Conservation (phyloP, 306 rosid species). For the Inga oerstediana region DNA sequence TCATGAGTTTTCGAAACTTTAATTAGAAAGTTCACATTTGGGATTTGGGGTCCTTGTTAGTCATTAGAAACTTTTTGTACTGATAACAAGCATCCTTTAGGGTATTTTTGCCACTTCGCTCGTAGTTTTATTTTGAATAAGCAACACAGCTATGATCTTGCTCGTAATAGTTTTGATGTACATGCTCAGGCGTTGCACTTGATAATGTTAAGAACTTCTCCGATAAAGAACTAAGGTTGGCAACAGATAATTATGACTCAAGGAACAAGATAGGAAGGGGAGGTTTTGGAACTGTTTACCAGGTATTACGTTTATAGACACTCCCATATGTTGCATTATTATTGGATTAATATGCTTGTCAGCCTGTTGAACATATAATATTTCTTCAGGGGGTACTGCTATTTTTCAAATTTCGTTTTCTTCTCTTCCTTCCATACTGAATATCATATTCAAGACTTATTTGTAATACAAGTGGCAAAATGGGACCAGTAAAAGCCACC, state of each 20-base stretch:
- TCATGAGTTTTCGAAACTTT: neutral
- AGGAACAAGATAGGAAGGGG: slow-evolving; percentile 84
- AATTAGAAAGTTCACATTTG: neutral
- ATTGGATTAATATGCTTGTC: slow-evolving; percentile 30
- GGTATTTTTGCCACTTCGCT: neutral
- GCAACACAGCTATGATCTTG: neutral
- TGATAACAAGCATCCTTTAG: neutral
- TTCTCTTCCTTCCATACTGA: slow-evolving; percentile 5
- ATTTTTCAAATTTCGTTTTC: slow-evolving; percentile 6
- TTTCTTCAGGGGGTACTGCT: slow-evolving; percentile 23
- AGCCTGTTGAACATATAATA: slow-evolving; percentile 20
- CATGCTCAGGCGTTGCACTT: slow-evolving; percentile 49
- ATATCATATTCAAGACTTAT: slow-evolving; percentile 1
- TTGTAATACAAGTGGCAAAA: slow-evolving; percentile 24
- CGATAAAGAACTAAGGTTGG: slow-evolving; percentile 65
- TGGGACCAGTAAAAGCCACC: neutral
- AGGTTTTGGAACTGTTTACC: slow-evolving; percentile 89
- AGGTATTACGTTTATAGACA: slow-evolving; percentile 52
- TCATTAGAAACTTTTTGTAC: neutral
- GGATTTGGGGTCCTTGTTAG: neutral
- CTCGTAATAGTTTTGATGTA: neutral
- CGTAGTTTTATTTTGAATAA: neutral
- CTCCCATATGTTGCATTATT: slow-evolving; percentile 22
- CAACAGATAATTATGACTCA: slow-evolving; percentile 71
- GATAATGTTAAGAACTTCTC: slow-evolving; percentile 64